phyloP scores from a whole-genome alignment of 345 rosid genomes.

The Kandelia obovata region DNA sequence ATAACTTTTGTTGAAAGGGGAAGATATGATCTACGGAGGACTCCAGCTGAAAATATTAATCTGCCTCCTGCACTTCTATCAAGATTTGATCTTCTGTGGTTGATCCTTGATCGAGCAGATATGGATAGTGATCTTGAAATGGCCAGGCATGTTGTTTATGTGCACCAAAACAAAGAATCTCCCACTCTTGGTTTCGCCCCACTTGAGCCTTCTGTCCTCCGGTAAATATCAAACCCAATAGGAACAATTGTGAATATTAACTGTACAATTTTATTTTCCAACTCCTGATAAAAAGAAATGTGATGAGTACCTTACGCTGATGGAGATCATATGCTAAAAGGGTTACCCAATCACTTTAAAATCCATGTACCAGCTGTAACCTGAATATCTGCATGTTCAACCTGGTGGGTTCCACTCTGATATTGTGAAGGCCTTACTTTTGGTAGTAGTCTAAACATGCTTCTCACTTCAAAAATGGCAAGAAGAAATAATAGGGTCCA shows the following conservation, averaged over 20 bases:
- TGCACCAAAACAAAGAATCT: slow-evolving; percentile 85
- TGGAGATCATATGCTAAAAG: too few species aligned
- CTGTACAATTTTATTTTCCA: too few species aligned
- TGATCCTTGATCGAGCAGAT: slow-evolving; percentile 95
- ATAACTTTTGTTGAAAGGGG: slow-evolving; percentile 63
- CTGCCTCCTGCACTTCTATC: slow-evolving; percentile 96
- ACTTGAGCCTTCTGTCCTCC: slow-evolving; percentile 76
- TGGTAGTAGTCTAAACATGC: not conserved
- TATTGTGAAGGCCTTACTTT: slow-evolving; percentile 9
- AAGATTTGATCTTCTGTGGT: slow-evolving; percentile 93
- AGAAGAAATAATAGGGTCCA: not conserved
- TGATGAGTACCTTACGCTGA: too few species aligned
- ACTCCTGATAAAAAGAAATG: too few species aligned
- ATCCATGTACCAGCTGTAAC: too few species aligned
- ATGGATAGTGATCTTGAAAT: slow-evolving; percentile 96
- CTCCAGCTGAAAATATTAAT: slow-evolving; percentile 96
- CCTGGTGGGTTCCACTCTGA: too few species aligned
- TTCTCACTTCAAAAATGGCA: too few species aligned
- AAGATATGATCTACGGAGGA: slow-evolving; percentile 89
- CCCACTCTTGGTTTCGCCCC: slow-evolving; percentile 93
- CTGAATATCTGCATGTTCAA: too few species aligned
- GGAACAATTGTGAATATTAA: not conserved
- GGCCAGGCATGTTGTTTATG: slow-evolving; percentile 92
- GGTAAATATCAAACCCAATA: slow-evolving; percentile 42
- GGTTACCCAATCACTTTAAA: too few species aligned